Evolutionary conservation across 148 eudicot species (phyloP).

Genomic region (Agrostemma githago): DNA sequence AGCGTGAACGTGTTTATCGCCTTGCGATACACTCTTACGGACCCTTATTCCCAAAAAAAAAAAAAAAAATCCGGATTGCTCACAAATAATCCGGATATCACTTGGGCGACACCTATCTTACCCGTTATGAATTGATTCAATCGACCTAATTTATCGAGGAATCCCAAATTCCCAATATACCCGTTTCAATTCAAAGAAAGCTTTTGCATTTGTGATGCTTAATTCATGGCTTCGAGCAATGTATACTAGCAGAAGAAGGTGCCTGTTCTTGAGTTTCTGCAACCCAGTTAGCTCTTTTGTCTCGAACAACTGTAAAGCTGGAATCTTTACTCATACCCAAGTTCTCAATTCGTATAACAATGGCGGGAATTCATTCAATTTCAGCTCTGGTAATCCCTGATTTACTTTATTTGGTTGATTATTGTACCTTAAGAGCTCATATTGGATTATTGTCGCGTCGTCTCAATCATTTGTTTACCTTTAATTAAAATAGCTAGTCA

Average conservation of each 20-base stretch:
- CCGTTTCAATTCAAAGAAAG: not conserved
- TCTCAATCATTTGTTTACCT: no score
- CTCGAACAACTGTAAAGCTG: not conserved
- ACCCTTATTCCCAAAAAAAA: no score
- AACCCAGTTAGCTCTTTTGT: not conserved
- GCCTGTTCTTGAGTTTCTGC: slow-evolving; percentile 4
- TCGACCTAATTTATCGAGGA: not conserved
- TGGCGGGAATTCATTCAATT: slow-evolving; percentile 11
- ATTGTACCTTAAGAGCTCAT: not conserved
- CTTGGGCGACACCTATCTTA: no score
- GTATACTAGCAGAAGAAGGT: slow-evolving; percentile 20
- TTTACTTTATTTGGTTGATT: not conserved
- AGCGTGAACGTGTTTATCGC: no score
- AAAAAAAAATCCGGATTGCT: no score
- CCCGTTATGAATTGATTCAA: not conserved
- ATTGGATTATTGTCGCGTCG: not conserved
- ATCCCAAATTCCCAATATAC: not conserved
- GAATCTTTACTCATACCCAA: not conserved
- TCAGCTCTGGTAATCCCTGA: slow-evolving; percentile 16
- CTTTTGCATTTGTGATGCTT: slow-evolving; percentile 13
- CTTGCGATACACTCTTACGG: no score
- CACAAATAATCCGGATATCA: no score
- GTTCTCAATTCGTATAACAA: slow-evolving; percentile 4
- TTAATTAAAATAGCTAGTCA: not conserved
- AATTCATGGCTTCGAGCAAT: slow-evolving; percentile 23